phyloP scores from a whole-genome alignment of 106 monocot species.

The Dactylorhiza incarnata region DNA sequence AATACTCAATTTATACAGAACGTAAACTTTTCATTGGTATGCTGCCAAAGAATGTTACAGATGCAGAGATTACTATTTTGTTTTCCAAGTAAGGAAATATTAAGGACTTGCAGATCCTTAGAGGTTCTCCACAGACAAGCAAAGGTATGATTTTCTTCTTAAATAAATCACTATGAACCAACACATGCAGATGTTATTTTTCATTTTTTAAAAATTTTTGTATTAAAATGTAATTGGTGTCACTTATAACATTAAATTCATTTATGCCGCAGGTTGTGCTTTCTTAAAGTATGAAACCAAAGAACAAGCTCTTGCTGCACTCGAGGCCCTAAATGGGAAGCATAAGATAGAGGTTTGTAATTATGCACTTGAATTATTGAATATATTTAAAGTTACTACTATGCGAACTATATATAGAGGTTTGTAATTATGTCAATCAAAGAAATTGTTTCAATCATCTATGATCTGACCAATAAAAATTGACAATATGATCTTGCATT shows the following conservation, averaged over 20 bases:
- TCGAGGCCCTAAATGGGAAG: conserved; percentile 92
- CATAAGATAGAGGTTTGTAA: conserved; percentile 81
- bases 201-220: background rate
- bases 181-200: background rate
- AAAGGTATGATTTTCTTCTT: conserved; percentile 53
- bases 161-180: background rate
- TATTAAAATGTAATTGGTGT: background rate
- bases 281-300: conserved; percentile 90
- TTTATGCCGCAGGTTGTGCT: conserved; percentile 74
- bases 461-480: too few species aligned
- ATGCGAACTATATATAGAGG: too few species aligned
- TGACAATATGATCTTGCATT: too few species aligned
- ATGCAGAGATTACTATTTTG: conserved; percentile 58
- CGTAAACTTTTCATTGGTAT: conserved; percentile 96
- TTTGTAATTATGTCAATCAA: too few species aligned
- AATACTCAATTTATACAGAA: conserved; percentile 34
- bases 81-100: conserved; percentile 87
- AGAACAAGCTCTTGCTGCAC: conserved; percentile 85
- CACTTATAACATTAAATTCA: background rate
- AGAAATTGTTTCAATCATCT: too few species aligned
- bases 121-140: conserved; percentile 89
- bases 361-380: background rate
- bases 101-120: conserved; percentile 80
- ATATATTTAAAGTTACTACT: background rate
- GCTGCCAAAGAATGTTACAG: conserved; percentile 93